Percentiles rank a stretch among this genome's conserved stretches.
Evolutionary conservation across 345 rosid genomes (phyloP).

Genomic region (Camelina sativa): DNA sequence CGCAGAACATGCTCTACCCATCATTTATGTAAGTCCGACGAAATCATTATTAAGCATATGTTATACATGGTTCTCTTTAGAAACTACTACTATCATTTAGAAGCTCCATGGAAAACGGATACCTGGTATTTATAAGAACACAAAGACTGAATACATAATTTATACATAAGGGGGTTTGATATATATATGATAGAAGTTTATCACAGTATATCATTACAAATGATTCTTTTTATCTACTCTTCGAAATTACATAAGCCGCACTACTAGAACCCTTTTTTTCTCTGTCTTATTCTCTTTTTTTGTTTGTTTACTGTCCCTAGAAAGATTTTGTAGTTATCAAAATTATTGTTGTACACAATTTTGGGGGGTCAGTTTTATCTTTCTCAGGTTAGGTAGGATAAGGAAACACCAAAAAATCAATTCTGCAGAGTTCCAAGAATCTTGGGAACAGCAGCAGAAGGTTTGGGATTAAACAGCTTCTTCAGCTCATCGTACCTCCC

Average conservation of each 20-base stretch:
- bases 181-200: not conserved
- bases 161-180: not conserved
- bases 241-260: conserved; percentile 37
- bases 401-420: conserved; percentile 21
- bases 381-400: conserved; percentile 38
- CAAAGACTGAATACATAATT: not conserved
- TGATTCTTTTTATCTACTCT: conserved; percentile 9
- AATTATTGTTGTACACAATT: conserved; percentile 16
- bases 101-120: not conserved
- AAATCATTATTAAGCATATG: not conserved
- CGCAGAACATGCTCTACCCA: conserved; percentile 32
- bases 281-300: not conserved
- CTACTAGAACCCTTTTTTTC: not conserved
- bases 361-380: conserved; percentile 1
- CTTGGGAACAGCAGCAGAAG: conserved; percentile 37
- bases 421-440: conserved; percentile 32
- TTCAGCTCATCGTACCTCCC: conserved; percentile 65
- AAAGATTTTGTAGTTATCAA: not conserved
- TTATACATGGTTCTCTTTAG: not conserved
- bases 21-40: not conserved
- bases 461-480: conserved; percentile 45
- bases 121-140: not conserved
- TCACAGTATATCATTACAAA: not conserved
- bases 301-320: too few species aligned
- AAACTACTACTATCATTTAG: not conserved